Conservation (phyloP, 345 rosid species). For the Dovyalis caffra region DNA sequence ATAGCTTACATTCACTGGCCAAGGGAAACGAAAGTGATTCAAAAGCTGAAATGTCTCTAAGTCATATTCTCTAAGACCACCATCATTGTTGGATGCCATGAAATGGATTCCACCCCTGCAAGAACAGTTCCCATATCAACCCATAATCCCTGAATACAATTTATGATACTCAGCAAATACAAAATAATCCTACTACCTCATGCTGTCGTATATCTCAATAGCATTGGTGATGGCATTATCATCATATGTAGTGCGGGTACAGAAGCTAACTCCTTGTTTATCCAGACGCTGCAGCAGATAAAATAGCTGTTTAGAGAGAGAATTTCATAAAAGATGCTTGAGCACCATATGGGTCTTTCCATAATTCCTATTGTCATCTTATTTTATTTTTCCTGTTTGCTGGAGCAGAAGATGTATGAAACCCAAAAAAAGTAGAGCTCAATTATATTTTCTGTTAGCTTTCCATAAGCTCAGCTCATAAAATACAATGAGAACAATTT, state of each 20-base stretch:
- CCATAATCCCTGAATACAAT: background rate
- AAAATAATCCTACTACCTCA: conserved; percentile 35
- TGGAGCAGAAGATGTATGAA: background rate
- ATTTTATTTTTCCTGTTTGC: background rate
- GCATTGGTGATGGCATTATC: conserved; percentile 68
- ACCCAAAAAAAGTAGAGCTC: background rate
- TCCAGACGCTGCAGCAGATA: conserved; percentile 44
- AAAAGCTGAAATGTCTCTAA: conserved; percentile 49
- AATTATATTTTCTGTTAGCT: background rate
- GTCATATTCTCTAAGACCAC: conserved; percentile 50
- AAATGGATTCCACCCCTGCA: conserved; percentile 57
- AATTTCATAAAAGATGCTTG: background rate
- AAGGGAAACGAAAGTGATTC: conserved; percentile 46
- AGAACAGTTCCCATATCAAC: conserved; percentile 15
- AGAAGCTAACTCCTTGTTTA: conserved; percentile 53
- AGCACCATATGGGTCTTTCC: background rate
- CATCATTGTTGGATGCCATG: conserved; percentile 56
- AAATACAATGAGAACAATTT: background rate
- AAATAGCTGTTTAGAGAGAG: background rate
- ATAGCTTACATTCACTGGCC: conserved; percentile 64
- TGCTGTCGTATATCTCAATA: conserved; percentile 53
- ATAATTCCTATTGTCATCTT: background rate
- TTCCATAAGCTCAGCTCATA: background rate
- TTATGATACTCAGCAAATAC: background rate
- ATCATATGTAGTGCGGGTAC: conserved; percentile 50